Evolutionary conservation across 208 protist genomes (phyloP).

Genomic region (Acanthamoeba divionensis): DNA sequence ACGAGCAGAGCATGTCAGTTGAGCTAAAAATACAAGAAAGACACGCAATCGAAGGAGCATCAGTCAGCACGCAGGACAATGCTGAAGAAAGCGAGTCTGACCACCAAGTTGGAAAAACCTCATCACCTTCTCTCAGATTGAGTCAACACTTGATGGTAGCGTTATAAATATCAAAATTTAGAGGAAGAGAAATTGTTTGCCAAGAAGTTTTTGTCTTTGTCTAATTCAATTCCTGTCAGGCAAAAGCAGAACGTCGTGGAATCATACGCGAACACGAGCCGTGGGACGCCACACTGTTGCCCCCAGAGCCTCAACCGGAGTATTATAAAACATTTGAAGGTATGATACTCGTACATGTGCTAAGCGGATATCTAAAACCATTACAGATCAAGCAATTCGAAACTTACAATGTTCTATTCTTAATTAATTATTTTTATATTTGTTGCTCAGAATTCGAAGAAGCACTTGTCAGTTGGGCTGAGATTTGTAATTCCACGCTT

Average conservation of each 20-base stretch:
- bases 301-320: slow-evolving; percentile 38
- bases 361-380: neutral
- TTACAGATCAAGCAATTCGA: too few species aligned
- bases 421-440: neutral
- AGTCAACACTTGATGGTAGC: neutral
- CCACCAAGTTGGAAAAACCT: neutral
- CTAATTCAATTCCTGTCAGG: neutral
- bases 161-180: neutral
- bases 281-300: slow-evolving; percentile 32
- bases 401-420: too few species aligned
- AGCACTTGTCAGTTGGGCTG: slow-evolving; percentile 6
- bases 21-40: slow-evolving; percentile 28
- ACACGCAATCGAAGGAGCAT: neutral
- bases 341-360: neutral
- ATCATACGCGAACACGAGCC: neutral
- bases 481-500: slow-evolving; percentile 18
- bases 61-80: slow-evolving; percentile 14
- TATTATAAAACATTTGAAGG: slow-evolving; percentile 48
- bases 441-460: slow-evolving; percentile 16
- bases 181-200: neutral
- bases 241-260: neutral
- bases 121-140: neutral
- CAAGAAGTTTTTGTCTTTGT: neutral
- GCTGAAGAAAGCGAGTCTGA: neutral
- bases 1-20: neutral